Base-by-base conservation (phyloP, 169 alveolate species). In the Plasmodium yoelii region DNA sequence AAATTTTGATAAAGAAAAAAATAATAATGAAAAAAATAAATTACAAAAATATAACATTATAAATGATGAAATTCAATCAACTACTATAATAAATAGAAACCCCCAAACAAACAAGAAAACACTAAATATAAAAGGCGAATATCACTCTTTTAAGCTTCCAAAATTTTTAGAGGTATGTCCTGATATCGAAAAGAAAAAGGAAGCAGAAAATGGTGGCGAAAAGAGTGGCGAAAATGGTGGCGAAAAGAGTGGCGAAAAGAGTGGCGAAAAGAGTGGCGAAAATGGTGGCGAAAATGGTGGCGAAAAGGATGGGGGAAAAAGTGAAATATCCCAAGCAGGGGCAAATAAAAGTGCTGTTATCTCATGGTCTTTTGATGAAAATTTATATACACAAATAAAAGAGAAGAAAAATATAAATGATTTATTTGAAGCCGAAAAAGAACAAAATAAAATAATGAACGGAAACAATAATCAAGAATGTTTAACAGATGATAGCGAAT, bases 151-250 rank as follows among this genome's bases (percentile, higher is more conserved):
- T 22, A 60, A 63, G 22, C 28, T 75, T 9, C 88, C 88, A 10
- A 75, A 75, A 67, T 75, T 60, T 63, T 61, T 75, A 46, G 72
- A 67, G 26, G 88, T 75, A 55, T 61, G 67, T 18, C 44, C 74
- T 10, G 51, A 63, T 13, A 75, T 75, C 24, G 42, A 42, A 55
- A 13, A 9, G 24, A 8, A 51, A 42, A 19, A 42, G 15, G 28
- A 22, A 24, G 22, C 22, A 53, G 22, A 70, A 1, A 34, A n/a
- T n/a, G n/a, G n/a, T n/a, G n/a, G n/a, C n/a, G n/a, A n/a, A n/a
- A n/a, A n/a, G n/a, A n/a, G n/a, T n/a, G n/a, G n/a, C n/a, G n/a
- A n/a, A n/a, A n/a, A n/a, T n/a, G n/a, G n/a, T n/a, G n/a, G n/a
- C n/a, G n/a, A n/a, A n/a, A n/a, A n/a, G n/a, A n/a, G n/a, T n/a